Base-by-base conservation (phyloP, 2,329 filamentous ascomycete genomes). In the Madurella fahalii region DNA sequence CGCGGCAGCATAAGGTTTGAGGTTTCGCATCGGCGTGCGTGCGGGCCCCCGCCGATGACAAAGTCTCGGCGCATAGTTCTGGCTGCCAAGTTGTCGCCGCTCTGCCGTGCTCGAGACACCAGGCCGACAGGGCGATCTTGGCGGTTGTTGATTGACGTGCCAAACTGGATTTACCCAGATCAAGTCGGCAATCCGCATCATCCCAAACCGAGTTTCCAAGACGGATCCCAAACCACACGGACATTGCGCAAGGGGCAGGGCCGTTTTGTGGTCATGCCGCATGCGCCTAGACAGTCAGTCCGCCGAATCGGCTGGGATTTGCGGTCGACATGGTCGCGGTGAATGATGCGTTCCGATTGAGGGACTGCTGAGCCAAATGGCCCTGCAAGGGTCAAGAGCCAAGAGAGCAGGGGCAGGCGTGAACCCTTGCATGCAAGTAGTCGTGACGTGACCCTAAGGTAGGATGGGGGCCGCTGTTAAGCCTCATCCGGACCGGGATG, bases 221-320 rank as follows among this genome's bases (percentile, higher is more conserved):
- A 50, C 44, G 7, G 13, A 53, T 47, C 55, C 53, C 44, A 52
- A 54, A 60, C 55, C 40, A 44, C 8, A 30, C 20, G 16, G 48
- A 40, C 43, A 58, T 58, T 58, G 53, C 47, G 25, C 52, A 49
- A 45, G 55, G 55, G 50, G 37, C n/a, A 44, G 50, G 16, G 11
- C 47, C 30, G 37, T 47, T 47, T 50, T 20, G 49, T 53, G 40
- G 31, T 54, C 39, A 55, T 57, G 55, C 52, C 34, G 4, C 34
- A 4, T 37, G 9, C 34, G 31, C 34, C 9, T 9, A 37, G 25
- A 25, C 25, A 7, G 7, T 25, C 25, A 25, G 25, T 7, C 25
- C 25, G 13, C 7, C 9, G 20, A 17, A 32, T 12, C 20, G n/a
- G 8, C 31, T n/a, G 15, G 34, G 34, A 37, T 37, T 37, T 11